Evolutionary conservation across 169 alveolate species (phyloP).

Genomic region (Neospora caninum): DNA sequence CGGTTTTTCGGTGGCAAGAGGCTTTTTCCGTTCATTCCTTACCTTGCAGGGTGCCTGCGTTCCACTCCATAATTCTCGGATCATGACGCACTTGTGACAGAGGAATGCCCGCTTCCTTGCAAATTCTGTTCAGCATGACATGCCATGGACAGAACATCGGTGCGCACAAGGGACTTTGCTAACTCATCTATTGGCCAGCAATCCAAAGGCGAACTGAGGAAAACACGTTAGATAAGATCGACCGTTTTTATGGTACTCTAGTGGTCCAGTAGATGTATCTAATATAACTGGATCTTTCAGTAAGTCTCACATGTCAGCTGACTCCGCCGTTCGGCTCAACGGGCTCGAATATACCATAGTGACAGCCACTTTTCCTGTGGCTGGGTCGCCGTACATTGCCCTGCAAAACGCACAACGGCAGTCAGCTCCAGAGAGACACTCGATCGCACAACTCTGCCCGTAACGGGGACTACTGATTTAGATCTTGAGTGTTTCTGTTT

Average conservation of each 20-base stretch:
- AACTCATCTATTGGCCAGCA: neutral
- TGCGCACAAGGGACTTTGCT: neutral
- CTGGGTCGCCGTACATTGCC: neutral
- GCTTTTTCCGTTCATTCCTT: neutral
- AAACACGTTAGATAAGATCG: no score
- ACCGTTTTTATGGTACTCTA: no score
- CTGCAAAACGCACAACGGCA: neutral
- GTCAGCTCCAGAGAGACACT: neutral
- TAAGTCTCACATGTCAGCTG: constrained; percentile 44
- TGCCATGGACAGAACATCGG: neutral
- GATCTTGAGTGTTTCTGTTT: no score
- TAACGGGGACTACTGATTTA: no score
- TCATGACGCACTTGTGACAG: neutral
- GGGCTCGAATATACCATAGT: constrained; percentile 42
- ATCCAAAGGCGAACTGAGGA: neutral
- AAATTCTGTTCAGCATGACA: neutral
- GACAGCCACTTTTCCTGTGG: neutral
- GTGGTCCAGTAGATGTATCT: no score
- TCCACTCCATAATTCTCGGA: constrained; percentile 46
- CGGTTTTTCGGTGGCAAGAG: no score
- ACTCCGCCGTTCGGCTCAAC: constrained; percentile 37
- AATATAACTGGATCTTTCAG: no score
- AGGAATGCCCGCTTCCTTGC: constrained; percentile 22
- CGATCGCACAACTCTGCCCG: neutral
- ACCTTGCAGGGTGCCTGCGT: constrained; percentile 57